phyloP scores from a whole-genome alignment of 23 red algal species.

The Gracilaria caudata region DNA sequence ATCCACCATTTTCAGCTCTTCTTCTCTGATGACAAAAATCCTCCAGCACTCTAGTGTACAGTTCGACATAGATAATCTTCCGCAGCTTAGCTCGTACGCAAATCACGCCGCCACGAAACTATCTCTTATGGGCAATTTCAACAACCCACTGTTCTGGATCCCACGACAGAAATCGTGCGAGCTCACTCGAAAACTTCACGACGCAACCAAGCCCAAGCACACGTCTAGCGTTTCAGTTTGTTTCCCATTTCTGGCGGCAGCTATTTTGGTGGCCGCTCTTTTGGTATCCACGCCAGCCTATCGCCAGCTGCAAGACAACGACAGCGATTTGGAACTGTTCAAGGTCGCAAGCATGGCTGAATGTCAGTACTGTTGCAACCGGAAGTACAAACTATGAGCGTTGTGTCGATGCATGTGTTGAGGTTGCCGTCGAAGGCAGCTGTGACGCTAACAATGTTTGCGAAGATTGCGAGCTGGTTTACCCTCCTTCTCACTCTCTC shows the following conservation, averaged over 20 bases:
- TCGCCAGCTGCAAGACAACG: not conserved
- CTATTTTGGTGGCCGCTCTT: not conserved
- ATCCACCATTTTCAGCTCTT: too few relatives aligned
- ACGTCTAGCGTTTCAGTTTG: not conserved
- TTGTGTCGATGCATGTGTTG: conserved; percentile 11
- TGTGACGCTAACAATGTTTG: not conserved
- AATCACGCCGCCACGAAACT: not conserved
- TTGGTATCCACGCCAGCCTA: not conserved
- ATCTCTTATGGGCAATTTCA: not conserved
- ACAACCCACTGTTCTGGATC: not conserved
- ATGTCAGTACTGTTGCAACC: conserved; percentile 3
- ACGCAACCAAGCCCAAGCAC: not conserved
- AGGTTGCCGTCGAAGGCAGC: not conserved
- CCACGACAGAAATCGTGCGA: not conserved
- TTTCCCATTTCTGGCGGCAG: not conserved
- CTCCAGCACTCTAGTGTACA: too few relatives aligned
- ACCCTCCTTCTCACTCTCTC: not conserved
- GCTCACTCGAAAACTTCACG: not conserved
- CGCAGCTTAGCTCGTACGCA: not conserved
- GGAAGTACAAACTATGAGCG: not conserved
- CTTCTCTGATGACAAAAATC: too few relatives aligned
- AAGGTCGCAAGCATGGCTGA: not conserved
- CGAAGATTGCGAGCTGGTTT: not conserved
- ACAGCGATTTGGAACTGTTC: not conserved
- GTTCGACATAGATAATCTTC: not conserved